Evolutionary conservation across 768 basidiomycete genomes (phyloP).

Genomic region (Termitomyces eurrhizus): DNA sequence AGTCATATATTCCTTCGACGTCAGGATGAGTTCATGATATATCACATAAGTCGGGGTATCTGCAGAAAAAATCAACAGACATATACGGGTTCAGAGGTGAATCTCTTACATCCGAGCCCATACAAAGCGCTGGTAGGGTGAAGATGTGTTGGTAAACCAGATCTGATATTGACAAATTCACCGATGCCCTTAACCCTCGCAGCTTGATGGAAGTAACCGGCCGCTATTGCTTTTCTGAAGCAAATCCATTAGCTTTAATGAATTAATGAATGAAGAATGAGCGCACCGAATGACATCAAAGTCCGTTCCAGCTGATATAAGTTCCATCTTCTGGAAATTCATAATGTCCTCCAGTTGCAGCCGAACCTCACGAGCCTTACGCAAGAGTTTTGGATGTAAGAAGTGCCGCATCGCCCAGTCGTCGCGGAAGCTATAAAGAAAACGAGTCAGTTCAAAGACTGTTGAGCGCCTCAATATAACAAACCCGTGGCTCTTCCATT

Average conservation of each 20-base stretch:
- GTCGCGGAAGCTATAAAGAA: constrained; percentile 73
- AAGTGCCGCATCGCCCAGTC: constrained; percentile 96
- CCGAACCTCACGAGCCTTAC: constrained; percentile 94
- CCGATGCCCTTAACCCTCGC: constrained; percentile 98
- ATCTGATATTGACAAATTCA: constrained; percentile 96
- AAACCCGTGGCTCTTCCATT: constrained; percentile 96
- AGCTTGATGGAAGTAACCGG: constrained; percentile 99
- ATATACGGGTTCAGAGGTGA: background rate
- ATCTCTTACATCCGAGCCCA: constrained; percentile 83
- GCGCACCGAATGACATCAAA: constrained; percentile 78
- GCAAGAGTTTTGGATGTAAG: constrained; percentile 90
- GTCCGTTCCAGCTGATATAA: constrained; percentile 89
- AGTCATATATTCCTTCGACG: constrained; percentile 98
- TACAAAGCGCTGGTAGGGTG: constrained; percentile 97
- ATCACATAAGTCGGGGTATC: constrained; percentile 96
- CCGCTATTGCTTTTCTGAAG: constrained; percentile 88
- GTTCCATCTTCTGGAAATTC: constrained; percentile 97
- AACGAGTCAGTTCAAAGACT: constrained; percentile 7
- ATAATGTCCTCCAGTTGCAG: constrained; percentile 97
- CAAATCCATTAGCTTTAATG: background rate
- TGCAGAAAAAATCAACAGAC: constrained; percentile 26
- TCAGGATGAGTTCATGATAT: constrained; percentile 94
- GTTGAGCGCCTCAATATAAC: constrained; percentile 21
- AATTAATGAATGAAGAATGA: background rate
- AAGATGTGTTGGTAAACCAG: constrained; percentile 90